Evolutionary conservation across 2,329 filamentous ascomycete species (phyloP), one percentile per base, ranked within the genome.

Genomic region (Colletotrichum camelliae): DNA sequence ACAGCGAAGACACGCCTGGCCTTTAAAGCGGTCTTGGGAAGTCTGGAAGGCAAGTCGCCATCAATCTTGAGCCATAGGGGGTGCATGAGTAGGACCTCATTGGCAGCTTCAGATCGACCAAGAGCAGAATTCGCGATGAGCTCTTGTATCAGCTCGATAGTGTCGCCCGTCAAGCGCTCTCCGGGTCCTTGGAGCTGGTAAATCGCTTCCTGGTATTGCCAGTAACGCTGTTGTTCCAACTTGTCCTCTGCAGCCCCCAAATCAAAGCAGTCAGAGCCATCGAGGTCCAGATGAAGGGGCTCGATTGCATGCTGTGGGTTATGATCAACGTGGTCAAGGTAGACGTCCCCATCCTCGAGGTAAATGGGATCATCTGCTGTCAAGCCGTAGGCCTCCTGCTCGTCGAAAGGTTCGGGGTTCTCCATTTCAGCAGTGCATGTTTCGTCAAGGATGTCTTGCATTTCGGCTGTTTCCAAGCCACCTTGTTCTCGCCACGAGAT

Each of bases 41-140:
- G 12, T 82, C 80, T 64, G 80, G 77, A 5, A 79, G 83, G 9
- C 86, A 84, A 57, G 88, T 91, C 12, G 88, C 91, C 12, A 74
- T 76, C 74, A 87, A 84, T 80, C 89, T 88, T 86, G 88, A 92
- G 13, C 81, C 78, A 43, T 83, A 83, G 4, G 91, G 81, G 39
- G 89, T 65, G 61, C 61, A 39, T 39, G 21, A 65, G 13, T 12
- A 27, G 21, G 18, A 21, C 24, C 12, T 65, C 12, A 52, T 52
- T 52, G 12, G n/a, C 43, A 13, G 43, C 43, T 21, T 52, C 43
- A 13, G 33, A 37, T 7, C 9, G 15, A 33, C 9, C 13, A 43
- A 27, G 35, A 10, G 24, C 35, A 29, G 21, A 24, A 9, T n/a
- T 21, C 15, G 8, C 24, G 33, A 65, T 24, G 27, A 65, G 24